Evolutionary conservation across 208 protist genomes (phyloP), one percentile per base, ranked within the genome.

Genomic region (Naegleria lovaniensis): DNA sequence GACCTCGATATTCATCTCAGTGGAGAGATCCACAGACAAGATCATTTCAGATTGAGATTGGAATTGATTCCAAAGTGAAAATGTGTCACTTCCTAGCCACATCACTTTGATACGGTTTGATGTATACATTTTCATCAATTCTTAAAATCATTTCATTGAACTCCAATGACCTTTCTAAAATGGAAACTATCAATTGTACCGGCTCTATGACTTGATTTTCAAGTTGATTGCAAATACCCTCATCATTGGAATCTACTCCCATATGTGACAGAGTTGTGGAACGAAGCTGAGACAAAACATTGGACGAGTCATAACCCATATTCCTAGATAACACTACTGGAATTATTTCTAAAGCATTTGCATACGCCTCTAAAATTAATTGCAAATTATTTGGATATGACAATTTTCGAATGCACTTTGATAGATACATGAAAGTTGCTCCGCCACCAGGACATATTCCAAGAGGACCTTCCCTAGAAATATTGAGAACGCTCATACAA

Each of bases 401-500:
- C 0, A 38, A 41, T n/a, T 11, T 67, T 75, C 48, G 55, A 15
- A 89, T 41, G 5, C 11, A 41, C 29, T 89, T 38, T 22, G 48
- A 15, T 40, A 89, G 15, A 39, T 89, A 9, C 15, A 89, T 75
- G 15, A 36, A 89, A 6, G 51, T 67, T 25, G 7, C 51, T 40
- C 85, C 43, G 38, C 48, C 85, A 89, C 85, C 85, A 29, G 16
- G 13, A n/a, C 25, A 16, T 13, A 29, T 9, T 16, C 25, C 25
- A 75, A 75, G 16, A 75, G 58, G 25, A 22, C 13, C 13, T 89
- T 13, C 25, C n/a, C 25, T 40, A 67, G 6, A 38, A 67, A n/a
- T 22, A 16, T 89, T 33, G 11, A 89, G 15, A 67, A 67, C 6
- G 40, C 98, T 99, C 9, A 99, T 93, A 9, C 98, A 96, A 94